Conservation (phyloP, 495 filamentous ascomycete species). For the Penicillium roqueforti region DNA sequence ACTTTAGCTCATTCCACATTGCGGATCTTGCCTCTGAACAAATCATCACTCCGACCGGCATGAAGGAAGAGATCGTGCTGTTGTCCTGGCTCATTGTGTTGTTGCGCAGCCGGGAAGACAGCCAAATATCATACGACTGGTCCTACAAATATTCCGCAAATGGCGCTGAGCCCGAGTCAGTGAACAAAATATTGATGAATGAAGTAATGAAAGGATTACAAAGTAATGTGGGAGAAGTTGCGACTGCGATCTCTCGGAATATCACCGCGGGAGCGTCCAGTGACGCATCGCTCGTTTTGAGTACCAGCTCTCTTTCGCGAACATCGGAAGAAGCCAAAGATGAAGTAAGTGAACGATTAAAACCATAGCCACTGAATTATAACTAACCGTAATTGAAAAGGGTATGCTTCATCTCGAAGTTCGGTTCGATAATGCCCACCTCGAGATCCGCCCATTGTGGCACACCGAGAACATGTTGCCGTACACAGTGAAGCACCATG, state of each 20-base stretch:
- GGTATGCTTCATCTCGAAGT: constrained; percentile 27
- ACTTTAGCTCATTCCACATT: constrained; percentile 18
- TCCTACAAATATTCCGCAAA: constrained; percentile 17
- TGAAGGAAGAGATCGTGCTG: constrained; percentile 39
- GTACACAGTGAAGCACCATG: constrained; percentile 30
- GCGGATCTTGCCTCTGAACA: constrained; percentile 18
- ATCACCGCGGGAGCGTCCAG: constrained; percentile 10
- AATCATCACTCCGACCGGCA: constrained; percentile 17
- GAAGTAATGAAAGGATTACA: constrained; percentile 27
- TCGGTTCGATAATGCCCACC: constrained; percentile 15
- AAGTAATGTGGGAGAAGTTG: constrained; percentile 18
- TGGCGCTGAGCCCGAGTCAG: not conserved
- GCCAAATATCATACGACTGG: constrained; percentile 37
- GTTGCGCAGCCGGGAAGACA: constrained; percentile 36
- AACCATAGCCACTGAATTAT: not conserved
- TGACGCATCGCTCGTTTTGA: constrained; percentile 27
- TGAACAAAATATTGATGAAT: constrained; percentile 17
- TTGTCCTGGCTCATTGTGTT: constrained; percentile 45
- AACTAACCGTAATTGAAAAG: constrained; percentile 12
- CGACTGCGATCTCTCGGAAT: constrained; percentile 16
- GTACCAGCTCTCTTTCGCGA: constrained; percentile 25
- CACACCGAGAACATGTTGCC: constrained; percentile 27
- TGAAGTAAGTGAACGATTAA: constrained; percentile 18
- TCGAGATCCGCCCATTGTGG: constrained; percentile 30
- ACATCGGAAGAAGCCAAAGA: constrained; percentile 16